These are phyloP conservation scores for Balamuthia mandrillaris DNA, from an alignment of 208 protist species.

Conservation along the genomic window DNA sequence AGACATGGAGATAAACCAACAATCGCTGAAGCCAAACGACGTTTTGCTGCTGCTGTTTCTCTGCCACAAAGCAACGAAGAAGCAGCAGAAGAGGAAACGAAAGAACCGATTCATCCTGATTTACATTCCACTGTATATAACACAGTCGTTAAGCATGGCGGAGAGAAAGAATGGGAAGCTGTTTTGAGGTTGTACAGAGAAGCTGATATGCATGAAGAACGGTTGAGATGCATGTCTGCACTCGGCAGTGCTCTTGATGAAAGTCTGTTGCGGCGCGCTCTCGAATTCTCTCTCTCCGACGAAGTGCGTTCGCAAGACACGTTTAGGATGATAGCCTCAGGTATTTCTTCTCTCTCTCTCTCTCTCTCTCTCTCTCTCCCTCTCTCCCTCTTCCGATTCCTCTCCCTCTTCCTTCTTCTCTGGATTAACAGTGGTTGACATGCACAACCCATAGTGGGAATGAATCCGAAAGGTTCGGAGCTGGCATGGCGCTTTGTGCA, in stretches of 20 bases:
- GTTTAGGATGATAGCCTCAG: background rate
- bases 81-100: background rate
- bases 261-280: too few relatives aligned
- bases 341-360: background rate
- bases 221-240: background rate
- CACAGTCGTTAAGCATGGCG: slow-evolving; percentile 8
- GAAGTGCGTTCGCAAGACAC: slow-evolving; percentile 19
- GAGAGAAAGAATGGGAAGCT: slow-evolving; percentile 35
- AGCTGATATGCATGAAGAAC: slow-evolving; percentile 4
- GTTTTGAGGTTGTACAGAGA: slow-evolving; percentile 1
- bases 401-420: too few relatives aligned
- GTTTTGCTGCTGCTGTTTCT: background rate
- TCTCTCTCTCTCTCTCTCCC: background rate
- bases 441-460: background rate
- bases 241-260: too few relatives aligned
- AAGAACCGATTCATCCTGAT: background rate
- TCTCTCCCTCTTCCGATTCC: background rate
- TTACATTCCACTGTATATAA: slow-evolving; percentile 26
- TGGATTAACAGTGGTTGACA: too few relatives aligned
- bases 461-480: background rate
- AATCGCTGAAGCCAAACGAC: background rate
- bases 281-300: slow-evolving; percentile 18
- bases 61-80: background rate
- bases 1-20: background rate
- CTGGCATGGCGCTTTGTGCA: slow-evolving; percentile 21